Evolutionary conservation across 495 filamentous ascomycete genomes (phyloP).

Genomic region (Penicillium desertorum): DNA sequence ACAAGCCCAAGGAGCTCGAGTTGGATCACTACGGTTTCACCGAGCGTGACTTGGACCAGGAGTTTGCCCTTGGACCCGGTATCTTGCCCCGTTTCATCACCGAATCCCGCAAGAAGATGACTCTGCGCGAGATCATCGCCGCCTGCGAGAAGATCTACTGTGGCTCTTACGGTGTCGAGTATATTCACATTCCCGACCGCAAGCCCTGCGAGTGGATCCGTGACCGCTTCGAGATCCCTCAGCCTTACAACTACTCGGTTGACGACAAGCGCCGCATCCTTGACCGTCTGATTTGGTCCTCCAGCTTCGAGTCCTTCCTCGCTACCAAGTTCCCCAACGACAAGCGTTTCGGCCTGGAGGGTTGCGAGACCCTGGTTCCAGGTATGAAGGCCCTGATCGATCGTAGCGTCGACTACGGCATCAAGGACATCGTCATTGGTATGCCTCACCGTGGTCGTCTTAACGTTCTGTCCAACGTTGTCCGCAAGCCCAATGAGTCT

Average conservation of each 20-base stretch:
- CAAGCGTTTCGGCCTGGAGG: slow-evolving; percentile 97
- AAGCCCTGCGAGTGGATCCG: slow-evolving; percentile 98
- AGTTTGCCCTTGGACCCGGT: slow-evolving; percentile 90
- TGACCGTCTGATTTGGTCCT: slow-evolving; percentile 96
- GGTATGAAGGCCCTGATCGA: slow-evolving; percentile 99
- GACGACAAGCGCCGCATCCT: slow-evolving; percentile 97
- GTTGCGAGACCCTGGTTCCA: slow-evolving; percentile 91
- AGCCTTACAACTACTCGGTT: slow-evolving; percentile 90
- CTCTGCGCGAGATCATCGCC: slow-evolving; percentile 85
- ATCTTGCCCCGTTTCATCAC: slow-evolving; percentile 92
- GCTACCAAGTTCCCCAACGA: slow-evolving; percentile 98
- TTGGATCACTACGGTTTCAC: slow-evolving; percentile 92
- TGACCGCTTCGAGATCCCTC: slow-evolving; percentile 88
- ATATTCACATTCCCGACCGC: slow-evolving; percentile 97
- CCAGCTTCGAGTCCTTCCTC: slow-evolving; percentile 91
- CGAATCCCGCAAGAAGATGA: slow-evolving; percentile 90
- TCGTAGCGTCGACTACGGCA: slow-evolving; percentile 93
- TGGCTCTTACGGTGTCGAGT: slow-evolving; percentile 93
- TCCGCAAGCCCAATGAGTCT: slow-evolving; percentile 97
- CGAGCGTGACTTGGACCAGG: slow-evolving; percentile 89
- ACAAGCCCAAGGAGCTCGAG: slow-evolving; percentile 87
- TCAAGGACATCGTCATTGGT: slow-evolving; percentile 98
- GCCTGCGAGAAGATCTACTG: slow-evolving; percentile 96
- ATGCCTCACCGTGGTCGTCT: slow-evolving; percentile 99
- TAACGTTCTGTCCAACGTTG: slow-evolving; percentile 97